These are phyloP conservation scores for Tetradesmus lagerheimii DNA, from an alignment of 139 green algal species.

Conservation along the genomic window DNA sequence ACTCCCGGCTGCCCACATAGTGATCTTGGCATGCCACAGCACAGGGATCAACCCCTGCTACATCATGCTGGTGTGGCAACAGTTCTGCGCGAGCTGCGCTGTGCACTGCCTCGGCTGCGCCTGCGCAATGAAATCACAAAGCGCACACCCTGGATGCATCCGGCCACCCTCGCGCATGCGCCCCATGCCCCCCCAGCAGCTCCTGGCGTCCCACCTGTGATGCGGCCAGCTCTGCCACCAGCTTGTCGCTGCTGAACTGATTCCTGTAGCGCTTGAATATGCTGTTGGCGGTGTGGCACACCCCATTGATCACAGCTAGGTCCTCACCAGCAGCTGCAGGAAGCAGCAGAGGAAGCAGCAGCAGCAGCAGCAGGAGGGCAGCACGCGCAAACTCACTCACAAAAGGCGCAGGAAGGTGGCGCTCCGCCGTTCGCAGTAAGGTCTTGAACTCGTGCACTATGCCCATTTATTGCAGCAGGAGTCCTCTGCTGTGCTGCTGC, in stretches of 20 bases:
- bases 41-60: background rate
- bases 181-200: background rate
- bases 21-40: background rate
- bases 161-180: too few relatives aligned
- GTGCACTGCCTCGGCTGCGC: too few relatives aligned
- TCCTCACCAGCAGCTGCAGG: slow-evolving; percentile 58
- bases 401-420: too few relatives aligned
- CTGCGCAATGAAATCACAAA: too few relatives aligned
- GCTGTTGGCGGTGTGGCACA: slow-evolving; percentile 93
- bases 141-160: too few relatives aligned
- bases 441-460: too few relatives aligned
- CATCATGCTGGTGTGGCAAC: background rate
- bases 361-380: background rate
- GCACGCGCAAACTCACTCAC: background rate
- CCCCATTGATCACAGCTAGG: slow-evolving; percentile 77
- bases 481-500: too few relatives aligned
- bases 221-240: slow-evolving; percentile 74
- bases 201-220: slow-evolving; percentile 61
- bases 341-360: background rate
- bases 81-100: background rate
- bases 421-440: too few relatives aligned
- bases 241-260: slow-evolving; percentile 71
- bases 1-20: too few relatives aligned
- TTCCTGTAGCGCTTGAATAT: slow-evolving; percentile 96
- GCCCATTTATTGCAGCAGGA: too few relatives aligned